These are phyloP conservation scores for Monosporascus sp. DNA, from an alignment of 2,329 filamentous ascomycete genomes.

Conservation along the genomic window DNA sequence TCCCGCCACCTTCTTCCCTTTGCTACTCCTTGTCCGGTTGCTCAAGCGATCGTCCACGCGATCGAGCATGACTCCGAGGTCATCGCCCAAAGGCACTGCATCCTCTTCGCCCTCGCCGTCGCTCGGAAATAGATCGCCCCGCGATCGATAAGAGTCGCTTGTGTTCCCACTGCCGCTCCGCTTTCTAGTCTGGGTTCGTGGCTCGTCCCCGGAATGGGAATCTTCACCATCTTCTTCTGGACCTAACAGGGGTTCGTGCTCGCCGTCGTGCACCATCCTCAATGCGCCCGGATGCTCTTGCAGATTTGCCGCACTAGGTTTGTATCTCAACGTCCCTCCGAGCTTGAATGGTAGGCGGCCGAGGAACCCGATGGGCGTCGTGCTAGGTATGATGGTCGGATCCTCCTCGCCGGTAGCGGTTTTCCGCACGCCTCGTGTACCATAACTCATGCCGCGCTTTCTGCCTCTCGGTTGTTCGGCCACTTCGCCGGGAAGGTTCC, in stretches of 20 bases:
- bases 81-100: constrained; percentile 86
- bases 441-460: constrained; percentile 86
- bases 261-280: constrained; percentile 38
- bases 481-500: constrained; percentile 15
- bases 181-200: constrained; percentile 42
- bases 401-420: constrained; percentile 56
- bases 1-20: constrained; percentile 48
- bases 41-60: constrained; percentile 72
- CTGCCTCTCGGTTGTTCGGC: constrained; percentile 30
- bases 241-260: constrained; percentile 66
- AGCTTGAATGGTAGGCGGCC: constrained; percentile 80
- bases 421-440: constrained; percentile 55
- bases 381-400: constrained; percentile 84
- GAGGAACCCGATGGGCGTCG: constrained; percentile 78
- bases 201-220: constrained; percentile 11
- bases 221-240: constrained; percentile 8
- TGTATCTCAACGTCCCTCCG: constrained; percentile 77
- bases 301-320: constrained; percentile 83
- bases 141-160: constrained; percentile 77
- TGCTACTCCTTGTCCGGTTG: constrained; percentile 55
- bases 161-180: constrained; percentile 79
- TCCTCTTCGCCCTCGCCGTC: constrained; percentile 84
- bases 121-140: constrained; percentile 86
- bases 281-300: constrained; percentile 71
- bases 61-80: constrained; percentile 80